These are phyloP conservation scores for Linnemannia zychae DNA, from an alignment of 192 early-diverging fungal species.

Conservation along the genomic window DNA sequence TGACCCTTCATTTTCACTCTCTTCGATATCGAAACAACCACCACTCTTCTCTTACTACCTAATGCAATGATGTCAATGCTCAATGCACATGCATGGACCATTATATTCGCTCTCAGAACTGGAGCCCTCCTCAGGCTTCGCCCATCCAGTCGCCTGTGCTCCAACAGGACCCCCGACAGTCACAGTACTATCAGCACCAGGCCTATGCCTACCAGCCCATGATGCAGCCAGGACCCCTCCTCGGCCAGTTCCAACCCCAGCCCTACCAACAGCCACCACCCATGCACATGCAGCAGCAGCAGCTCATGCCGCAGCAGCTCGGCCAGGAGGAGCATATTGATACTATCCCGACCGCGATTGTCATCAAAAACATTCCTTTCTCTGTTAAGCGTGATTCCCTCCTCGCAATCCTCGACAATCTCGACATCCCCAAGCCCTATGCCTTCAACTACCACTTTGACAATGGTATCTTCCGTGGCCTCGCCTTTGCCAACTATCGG, in stretches of 20 bases:
- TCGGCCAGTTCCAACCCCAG: conserved; percentile 45
- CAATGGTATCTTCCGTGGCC: conserved; percentile 82
- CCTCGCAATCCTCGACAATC: conserved; percentile 72
- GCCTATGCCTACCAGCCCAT: conserved; percentile 55
- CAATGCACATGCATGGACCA: not conserved
- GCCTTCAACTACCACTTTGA: conserved; percentile 91
- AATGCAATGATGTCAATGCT: not conserved
- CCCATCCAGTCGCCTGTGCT: conserved; percentile 55
- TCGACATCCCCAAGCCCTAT: conserved; percentile 80
- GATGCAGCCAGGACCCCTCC: conserved; percentile 48
- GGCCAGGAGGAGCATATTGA: conserved; percentile 45
- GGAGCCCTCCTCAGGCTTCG: conserved; percentile 55
- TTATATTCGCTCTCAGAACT: conserved; percentile 22
- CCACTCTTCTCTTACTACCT: not conserved
- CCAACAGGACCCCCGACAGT: conserved; percentile 49
- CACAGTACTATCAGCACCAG: conserved; percentile 45
- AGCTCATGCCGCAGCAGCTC: conserved; percentile 20
- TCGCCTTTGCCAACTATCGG: conserved; percentile 87
- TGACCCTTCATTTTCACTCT: not conserved
- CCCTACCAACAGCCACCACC: conserved; percentile 30
- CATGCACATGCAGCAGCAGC: conserved; percentile 22
- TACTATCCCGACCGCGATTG: conserved; percentile 80
- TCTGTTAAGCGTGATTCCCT: conserved; percentile 83
- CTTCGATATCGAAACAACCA: not conserved
- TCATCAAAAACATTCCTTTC: conserved; percentile 90